Percentiles rank a stretch among this genome's conserved stretches.
phyloP scores from a whole-genome alignment of 2,329 filamentous ascomycete genomes.

The Colletotrichum tropicicola region DNA sequence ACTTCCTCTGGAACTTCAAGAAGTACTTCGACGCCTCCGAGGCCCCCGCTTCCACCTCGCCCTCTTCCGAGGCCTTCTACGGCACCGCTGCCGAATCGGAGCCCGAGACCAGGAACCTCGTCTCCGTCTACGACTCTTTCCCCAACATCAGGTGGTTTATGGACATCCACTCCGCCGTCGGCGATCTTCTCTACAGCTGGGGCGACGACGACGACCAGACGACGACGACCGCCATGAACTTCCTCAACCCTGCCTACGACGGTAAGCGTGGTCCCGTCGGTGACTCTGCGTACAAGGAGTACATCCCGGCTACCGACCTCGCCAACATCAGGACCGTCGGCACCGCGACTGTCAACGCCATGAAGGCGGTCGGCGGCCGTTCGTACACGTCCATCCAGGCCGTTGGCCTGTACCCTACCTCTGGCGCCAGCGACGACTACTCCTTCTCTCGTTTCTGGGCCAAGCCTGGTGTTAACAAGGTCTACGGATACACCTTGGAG shows the following conservation, averaged over 20 bases:
- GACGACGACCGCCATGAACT: constrained; percentile 50
- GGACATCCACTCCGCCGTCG: constrained; percentile 58
- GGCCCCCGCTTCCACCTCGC: constrained; percentile 41
- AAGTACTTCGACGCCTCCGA: constrained; percentile 51
- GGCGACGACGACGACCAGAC: constrained; percentile 57
- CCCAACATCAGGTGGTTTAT: constrained; percentile 58
- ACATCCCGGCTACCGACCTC: constrained; percentile 44
- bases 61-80: constrained; percentile 51
- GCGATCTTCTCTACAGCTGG: constrained; percentile 59
- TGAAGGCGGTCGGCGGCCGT: constrained; percentile 46
- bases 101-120: constrained; percentile 57
- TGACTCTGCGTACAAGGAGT: constrained; percentile 48
- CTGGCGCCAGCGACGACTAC: constrained; percentile 48
- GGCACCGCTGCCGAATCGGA: constrained; percentile 57
- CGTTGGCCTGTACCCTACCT: constrained; percentile 45
- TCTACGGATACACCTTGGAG: constrained; percentile 48
- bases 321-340: constrained; percentile 43
- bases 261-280: constrained; percentile 50
- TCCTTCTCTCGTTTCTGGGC: constrained; percentile 46
- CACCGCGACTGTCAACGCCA: constrained; percentile 41
- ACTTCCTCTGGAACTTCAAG: constrained; percentile 64
- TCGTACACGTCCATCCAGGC: constrained; percentile 41
- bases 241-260: constrained; percentile 56
- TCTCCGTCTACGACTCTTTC: constrained; percentile 56
- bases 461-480: constrained; percentile 44